Evolutionary conservation across 2,329 filamentous ascomycete genomes (phyloP).

Genomic region (Scedosporium dehoogii): DNA sequence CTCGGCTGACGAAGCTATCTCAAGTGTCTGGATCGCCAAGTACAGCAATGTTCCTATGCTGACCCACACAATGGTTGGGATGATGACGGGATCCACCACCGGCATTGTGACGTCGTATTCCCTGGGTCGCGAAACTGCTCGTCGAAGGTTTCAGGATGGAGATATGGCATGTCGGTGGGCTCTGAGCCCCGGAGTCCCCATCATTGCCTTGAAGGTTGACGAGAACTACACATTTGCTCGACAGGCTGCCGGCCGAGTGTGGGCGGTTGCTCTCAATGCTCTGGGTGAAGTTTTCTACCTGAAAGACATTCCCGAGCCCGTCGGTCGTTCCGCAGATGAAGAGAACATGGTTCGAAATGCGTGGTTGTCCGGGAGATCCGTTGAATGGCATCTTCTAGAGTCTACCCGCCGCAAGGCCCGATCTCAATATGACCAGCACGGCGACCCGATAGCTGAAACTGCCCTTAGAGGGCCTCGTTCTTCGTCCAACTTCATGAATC

Average conservation of each 20-base stretch:
- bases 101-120: slow-evolving; percentile 78
- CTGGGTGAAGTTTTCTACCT: slow-evolving; percentile 87
- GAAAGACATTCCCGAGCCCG: slow-evolving; percentile 54
- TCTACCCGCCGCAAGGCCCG: slow-evolving; percentile 52
- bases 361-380: slow-evolving; percentile 71
- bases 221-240: slow-evolving; percentile 68
- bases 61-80: slow-evolving; percentile 70
- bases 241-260: slow-evolving; percentile 61
- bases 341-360: slow-evolving; percentile 55
- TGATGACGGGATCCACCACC: slow-evolving; percentile 73
- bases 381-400: slow-evolving; percentile 74
- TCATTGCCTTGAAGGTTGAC: slow-evolving; percentile 74
- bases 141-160: slow-evolving; percentile 57
- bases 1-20: slow-evolving; percentile 61
- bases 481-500: slow-evolving; percentile 61
- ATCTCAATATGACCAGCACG: slow-evolving; percentile 28
- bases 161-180: slow-evolving; percentile 85
- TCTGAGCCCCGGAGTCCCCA: slow-evolving; percentile 84
- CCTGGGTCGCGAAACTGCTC: slow-evolving; percentile 48
- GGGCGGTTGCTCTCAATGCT: slow-evolving; percentile 90
- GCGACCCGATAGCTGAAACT: slow-evolving; percentile 59
- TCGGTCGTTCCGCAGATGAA: slow-evolving; percentile 34
- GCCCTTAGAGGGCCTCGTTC: slow-evolving; percentile 63
- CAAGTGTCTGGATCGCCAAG: slow-evolving; percentile 84
- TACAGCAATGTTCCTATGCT: slow-evolving; percentile 58